Percentiles rank a stretch among this genome's conserved stretches.
Evolutionary conservation across 257 asterid species (phyloP).

Genomic region (Petunia secreta): DNA sequence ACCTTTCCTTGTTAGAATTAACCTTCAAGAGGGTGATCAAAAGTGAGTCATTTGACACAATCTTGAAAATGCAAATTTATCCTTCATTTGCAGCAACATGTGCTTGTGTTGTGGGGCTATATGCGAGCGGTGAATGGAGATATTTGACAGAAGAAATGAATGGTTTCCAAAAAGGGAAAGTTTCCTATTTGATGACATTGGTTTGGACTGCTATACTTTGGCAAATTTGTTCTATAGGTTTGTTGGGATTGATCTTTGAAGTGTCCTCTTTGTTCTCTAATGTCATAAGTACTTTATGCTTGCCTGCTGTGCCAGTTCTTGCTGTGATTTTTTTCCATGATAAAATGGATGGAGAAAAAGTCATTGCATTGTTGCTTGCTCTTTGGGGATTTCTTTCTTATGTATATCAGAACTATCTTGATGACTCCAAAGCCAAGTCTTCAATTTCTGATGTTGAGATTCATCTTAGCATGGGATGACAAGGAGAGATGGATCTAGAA

Average conservation of each 20-base stretch:
- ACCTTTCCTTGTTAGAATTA: slow-evolving; percentile 34
- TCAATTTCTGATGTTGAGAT: slow-evolving; percentile 9
- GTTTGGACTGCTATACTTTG: slow-evolving; percentile 45
- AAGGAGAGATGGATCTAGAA: background rate
- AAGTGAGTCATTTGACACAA: slow-evolving; percentile 36
- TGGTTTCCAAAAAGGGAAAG: slow-evolving; percentile 30
- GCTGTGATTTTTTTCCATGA: slow-evolving; percentile 47
- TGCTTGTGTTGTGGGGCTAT: slow-evolving; percentile 40
- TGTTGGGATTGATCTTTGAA: slow-evolving; percentile 43
- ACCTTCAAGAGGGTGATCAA: slow-evolving; percentile 37
- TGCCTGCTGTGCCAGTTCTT: slow-evolving; percentile 43
- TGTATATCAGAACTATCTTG: slow-evolving; percentile 47
- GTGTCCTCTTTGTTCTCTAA: slow-evolving; percentile 47
- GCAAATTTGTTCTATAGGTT: slow-evolving; percentile 42
- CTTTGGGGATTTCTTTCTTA: slow-evolving; percentile 50
- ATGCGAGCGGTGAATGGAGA: slow-evolving; percentile 44
- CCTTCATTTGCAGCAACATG: slow-evolving; percentile 37
- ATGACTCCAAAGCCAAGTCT: slow-evolving; percentile 35
- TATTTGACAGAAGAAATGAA: slow-evolving; percentile 31
- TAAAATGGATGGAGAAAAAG: slow-evolving; percentile 48
- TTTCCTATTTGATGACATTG: slow-evolving; percentile 44
- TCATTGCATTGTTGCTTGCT: slow-evolving; percentile 43
- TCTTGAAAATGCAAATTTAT: slow-evolving; percentile 33
- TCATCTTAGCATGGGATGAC: background rate
- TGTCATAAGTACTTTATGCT: slow-evolving; percentile 40